Evolutionary conservation across 139 green algal genomes (phyloP).

Genomic region (Coelastrella sp.): DNA sequence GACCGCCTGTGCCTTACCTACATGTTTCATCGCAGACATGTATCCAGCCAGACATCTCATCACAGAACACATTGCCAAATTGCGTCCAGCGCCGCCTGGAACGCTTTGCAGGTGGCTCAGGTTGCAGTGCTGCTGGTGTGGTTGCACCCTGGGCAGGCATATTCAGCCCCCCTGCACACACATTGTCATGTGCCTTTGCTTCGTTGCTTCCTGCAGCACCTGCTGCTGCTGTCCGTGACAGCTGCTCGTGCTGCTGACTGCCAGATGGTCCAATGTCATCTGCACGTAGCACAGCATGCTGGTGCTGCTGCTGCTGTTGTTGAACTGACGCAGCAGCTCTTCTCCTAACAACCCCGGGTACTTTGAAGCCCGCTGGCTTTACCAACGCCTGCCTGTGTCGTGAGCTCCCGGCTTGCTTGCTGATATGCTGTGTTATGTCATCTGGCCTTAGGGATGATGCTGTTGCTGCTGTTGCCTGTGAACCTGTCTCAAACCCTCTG

Average conservation of each 20-base stretch:
- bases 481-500: conserved; percentile 5
- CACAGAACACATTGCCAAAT: conserved; percentile 40
- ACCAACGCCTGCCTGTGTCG: background rate
- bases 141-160: too few species aligned
- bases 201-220: too few species aligned
- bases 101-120: background rate
- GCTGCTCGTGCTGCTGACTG: too few species aligned
- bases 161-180: too few species aligned
- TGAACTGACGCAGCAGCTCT: background rate
- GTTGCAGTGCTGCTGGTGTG: background rate
- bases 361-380: background rate
- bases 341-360: background rate
- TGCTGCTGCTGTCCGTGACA: too few species aligned
- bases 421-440: background rate
- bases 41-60: conserved; percentile 26
- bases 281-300: too few species aligned
- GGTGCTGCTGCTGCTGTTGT: too few species aligned
- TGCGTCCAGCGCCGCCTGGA: conserved; percentile 5
- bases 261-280: background rate
- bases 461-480: background rate
- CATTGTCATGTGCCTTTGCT: too few species aligned
- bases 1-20: background rate
- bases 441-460: background rate
- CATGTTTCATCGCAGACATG: conserved; percentile 44
- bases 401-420: background rate